Percentiles rank a stretch among this genome's conserved stretches.
These are phyloP conservation scores for Plectranthus barbatus DNA, from an alignment of 257 asterid species.

Conservation along the genomic window DNA sequence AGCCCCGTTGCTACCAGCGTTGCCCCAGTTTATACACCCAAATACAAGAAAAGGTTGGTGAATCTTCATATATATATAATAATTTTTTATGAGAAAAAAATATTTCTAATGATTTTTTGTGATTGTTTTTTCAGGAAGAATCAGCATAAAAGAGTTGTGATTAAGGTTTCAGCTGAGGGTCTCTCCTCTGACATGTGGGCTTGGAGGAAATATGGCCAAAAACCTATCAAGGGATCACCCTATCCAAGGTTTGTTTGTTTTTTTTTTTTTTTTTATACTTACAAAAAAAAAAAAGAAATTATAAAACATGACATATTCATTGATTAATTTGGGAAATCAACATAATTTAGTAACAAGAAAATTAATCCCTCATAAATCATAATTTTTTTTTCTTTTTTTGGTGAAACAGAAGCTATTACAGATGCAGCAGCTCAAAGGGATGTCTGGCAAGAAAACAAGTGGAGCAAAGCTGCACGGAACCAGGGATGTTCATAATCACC, in stretches of 20 bases:
- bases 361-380: no score
- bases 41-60: slow-evolving; percentile 69
- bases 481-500: slow-evolving; percentile 54
- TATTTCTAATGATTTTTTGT: no score
- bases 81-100: no score
- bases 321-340: no score
- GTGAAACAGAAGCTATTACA: slow-evolving; percentile 73
- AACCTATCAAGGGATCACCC: slow-evolving; percentile 94
- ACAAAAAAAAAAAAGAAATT: background rate
- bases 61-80: no score
- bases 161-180: slow-evolving; percentile 58
- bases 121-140: slow-evolving; percentile 44
- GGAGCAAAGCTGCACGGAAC: slow-evolving; percentile 72
- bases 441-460: slow-evolving; percentile 92
- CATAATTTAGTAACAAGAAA: background rate
- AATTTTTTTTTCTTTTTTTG: background rate
- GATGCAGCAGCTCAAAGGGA: slow-evolving; percentile 91
- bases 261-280: background rate
- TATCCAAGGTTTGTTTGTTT: slow-evolving; percentile 82
- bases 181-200: slow-evolving; percentile 91
- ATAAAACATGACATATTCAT: background rate
- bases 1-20: background rate
- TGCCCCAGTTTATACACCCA: slow-evolving; percentile 33
- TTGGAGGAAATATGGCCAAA: slow-evolving; percentile 96
- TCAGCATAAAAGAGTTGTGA: slow-evolving; percentile 73